phyloP scores from a whole-genome alignment of 257 asterid species.

The Capsicum baccatum region DNA sequence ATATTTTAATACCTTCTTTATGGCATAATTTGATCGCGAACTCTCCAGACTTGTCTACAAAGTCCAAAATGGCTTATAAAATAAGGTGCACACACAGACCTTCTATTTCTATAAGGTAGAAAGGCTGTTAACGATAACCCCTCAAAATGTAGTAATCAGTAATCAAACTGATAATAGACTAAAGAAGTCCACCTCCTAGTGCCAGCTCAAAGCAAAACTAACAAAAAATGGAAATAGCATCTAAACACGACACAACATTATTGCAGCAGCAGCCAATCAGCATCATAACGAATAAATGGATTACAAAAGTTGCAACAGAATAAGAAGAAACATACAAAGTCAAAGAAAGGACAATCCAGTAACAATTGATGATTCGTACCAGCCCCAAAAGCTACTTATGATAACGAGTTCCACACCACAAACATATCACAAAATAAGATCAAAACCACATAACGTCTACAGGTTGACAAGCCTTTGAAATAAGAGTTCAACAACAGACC shows the following conservation, averaged over 20 bases:
- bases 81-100: too few relatives aligned
- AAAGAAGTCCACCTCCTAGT: not conserved
- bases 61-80: too few relatives aligned
- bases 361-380: conserved; percentile 10
- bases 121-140: too few relatives aligned
- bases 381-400: conserved; percentile 21
- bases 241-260: not conserved
- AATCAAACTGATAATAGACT: not conserved
- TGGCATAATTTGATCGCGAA: too few relatives aligned
- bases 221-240: not conserved
- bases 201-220: not conserved
- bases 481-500: conserved; percentile 21
- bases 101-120: too few relatives aligned
- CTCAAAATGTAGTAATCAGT: not conserved
- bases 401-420: conserved; percentile 15
- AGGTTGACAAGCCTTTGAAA: conserved; percentile 18
- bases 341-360: not conserved
- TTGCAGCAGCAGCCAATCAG: not conserved
- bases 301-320: not conserved
- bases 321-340: not conserved
- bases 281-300: conserved; percentile 6
- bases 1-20: too few relatives aligned
- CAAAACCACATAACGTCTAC: conserved; percentile 27
- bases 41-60: too few relatives aligned
- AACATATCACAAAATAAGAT: conserved; percentile 19